Evolutionary conservation across 257 asterid genomes (phyloP).

Genomic region (Nicotiana tomentosiformis): DNA sequence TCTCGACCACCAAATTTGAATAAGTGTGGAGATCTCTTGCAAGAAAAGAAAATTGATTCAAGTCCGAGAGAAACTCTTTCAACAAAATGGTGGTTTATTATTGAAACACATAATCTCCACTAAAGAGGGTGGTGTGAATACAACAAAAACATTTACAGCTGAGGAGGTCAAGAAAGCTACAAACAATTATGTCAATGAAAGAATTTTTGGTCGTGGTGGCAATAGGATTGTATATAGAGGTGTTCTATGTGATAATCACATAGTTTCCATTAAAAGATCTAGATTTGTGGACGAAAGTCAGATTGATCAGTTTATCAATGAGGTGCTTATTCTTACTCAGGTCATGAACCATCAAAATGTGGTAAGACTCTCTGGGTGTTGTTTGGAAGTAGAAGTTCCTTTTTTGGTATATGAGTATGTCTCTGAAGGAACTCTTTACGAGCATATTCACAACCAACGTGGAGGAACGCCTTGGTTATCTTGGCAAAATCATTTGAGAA

Average conservation of each 20-base stretch:
- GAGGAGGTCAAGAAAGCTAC: conserved; percentile 23
- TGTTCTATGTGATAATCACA: not conserved
- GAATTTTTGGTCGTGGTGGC: not conserved
- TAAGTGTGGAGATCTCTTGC: too few relatives aligned
- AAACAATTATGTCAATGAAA: conserved; percentile 10
- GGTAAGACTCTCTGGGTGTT: not conserved
- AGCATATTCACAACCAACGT: not conserved
- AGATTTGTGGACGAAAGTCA: not conserved
- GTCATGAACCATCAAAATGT: not conserved
- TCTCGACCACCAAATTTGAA: too few relatives aligned
- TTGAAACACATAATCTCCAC: not conserved
- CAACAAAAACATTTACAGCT: conserved; percentile 25
- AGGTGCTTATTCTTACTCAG: not conserved
- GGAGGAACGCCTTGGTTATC: not conserved
- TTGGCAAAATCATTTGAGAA: not conserved
- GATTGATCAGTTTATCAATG: not conserved
- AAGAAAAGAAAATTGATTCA: too few relatives aligned
- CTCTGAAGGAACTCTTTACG: not conserved
- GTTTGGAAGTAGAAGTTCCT: not conserved
- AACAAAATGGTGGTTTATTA: too few relatives aligned
- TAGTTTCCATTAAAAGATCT: not conserved
- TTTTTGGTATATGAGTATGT: not conserved
- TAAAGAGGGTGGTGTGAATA: conserved; percentile 16
- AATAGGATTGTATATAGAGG: conserved; percentile 1
- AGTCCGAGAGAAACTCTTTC: too few relatives aligned